Evolutionary conservation across 768 basidiomycete species (phyloP), one percentile per base, ranked within the genome.

Genomic region (Auriculariales sp.): DNA sequence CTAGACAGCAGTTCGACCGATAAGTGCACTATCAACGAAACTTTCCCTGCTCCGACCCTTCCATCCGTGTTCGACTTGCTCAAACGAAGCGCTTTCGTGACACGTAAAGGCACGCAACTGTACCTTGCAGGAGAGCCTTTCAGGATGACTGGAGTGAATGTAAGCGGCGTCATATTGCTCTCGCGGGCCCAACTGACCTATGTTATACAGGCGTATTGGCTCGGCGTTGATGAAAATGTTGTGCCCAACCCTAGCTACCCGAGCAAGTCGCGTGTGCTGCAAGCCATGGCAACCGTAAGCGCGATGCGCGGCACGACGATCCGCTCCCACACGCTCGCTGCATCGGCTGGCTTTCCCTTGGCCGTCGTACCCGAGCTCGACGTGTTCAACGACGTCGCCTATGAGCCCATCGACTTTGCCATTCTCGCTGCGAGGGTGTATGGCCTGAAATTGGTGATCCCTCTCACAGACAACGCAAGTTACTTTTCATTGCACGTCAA

Each of bases 141-240:
- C 48, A 12, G 35, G 6, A 36, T 36, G 6, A 47, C 54, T 3
- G 61, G 61, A 2, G 48, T 49, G 54, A 61, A 64, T 49, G 58
- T 63, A n/a, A n/a, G n/a, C n/a, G n/a, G n/a, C n/a, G n/a, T n/a
- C n/a, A n/a, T n/a, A n/a, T n/a, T n/a, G n/a, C n/a, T n/a, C n/a
- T n/a, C n/a, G n/a, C n/a, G n/a, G n/a, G n/a, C n/a, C n/a, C n/a
- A n/a, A n/a, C n/a, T n/a, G n/a, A n/a, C n/a, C n/a, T n/a, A n/a
- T n/a, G n/a, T n/a, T n/a, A n/a, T n/a, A n/a, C n/a, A n/a, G n/a
- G n/a, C n/a, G 27, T 63, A 64, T 55, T 64, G 63, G 63, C 56
- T 64, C 14, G 63, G 63, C 3, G 51, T 64, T 28, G 63, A 64
- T 44, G 63, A 64, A 52, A 64, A 63, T 45, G 62, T 63, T 33